Conservation (phyloP, 139 green algal species). For the Chlorella sp. region DNA sequence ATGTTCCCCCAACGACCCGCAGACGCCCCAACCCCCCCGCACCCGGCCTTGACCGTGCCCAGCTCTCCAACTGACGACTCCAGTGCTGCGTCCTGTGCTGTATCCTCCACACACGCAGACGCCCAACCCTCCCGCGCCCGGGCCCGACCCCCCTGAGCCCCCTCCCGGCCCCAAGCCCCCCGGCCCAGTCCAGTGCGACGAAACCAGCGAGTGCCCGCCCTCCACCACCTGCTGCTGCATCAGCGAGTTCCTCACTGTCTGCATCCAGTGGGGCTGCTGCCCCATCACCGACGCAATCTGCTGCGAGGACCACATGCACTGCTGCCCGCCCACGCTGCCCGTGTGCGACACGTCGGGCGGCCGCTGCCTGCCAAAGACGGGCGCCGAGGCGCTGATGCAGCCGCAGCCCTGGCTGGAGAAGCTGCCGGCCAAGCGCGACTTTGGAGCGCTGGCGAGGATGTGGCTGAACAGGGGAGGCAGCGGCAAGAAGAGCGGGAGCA, state of each 20-base stretch:
- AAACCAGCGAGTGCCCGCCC: conserved; percentile 44
- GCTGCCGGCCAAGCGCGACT: too few relatives aligned
- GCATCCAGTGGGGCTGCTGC: conserved; percentile 86
- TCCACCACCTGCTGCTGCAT: conserved; percentile 87
- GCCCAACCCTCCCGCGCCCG: conserved; percentile 6
- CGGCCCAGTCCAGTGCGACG: conserved; percentile 65
- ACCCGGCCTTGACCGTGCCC: too few relatives aligned
- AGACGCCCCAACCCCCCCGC: too few relatives aligned
- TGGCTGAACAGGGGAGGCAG: too few relatives aligned
- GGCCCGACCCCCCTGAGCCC: conserved; percentile 26
- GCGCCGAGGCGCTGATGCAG: too few relatives aligned
- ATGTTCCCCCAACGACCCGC: too few relatives aligned
- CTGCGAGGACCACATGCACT: conserved; percentile 70
- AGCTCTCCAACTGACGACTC: too few relatives aligned
- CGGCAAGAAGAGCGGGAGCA: too few relatives aligned
- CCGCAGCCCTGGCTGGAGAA: too few relatives aligned
- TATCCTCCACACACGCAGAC: not conserved
- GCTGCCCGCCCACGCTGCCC: conserved; percentile 8
- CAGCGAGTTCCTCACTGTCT: conserved; percentile 56
- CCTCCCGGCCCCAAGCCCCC: conserved; percentile 20
- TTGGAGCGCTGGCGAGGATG: too few relatives aligned
- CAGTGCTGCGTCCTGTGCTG: too few relatives aligned
- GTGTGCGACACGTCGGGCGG: conserved; percentile 1
- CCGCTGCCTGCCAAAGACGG: conserved; percentile 5
- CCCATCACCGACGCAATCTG: conserved; percentile 81